Evolutionary conservation across 2,329 filamentous ascomycete genomes (phyloP).

Genomic region (Fusarium odoratissimum): DNA sequence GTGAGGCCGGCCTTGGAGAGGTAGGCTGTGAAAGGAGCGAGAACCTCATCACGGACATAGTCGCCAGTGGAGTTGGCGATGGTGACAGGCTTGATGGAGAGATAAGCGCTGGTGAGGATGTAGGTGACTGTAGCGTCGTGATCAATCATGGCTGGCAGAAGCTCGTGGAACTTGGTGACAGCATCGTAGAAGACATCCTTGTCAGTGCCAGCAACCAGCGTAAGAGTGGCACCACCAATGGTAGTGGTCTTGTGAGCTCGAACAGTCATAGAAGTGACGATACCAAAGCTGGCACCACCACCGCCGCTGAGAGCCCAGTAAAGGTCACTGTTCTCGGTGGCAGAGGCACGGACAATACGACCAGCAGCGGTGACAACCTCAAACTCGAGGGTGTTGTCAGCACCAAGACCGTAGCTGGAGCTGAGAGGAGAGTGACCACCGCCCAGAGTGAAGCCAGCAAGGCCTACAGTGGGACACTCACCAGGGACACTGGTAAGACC

Average conservation of each 20-base stretch:
- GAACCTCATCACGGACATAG: not conserved
- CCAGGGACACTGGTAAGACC: conserved; percentile 47
- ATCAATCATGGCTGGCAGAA: conserved; percentile 60
- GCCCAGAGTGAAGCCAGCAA: conserved; percentile 69
- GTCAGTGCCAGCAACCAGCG: not conserved
- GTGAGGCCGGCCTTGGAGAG: not conserved
- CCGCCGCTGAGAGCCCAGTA: conserved; percentile 73
- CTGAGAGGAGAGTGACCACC: conserved; percentile 66
- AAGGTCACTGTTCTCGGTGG: conserved; percentile 62
- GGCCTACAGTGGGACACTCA: conserved; percentile 65
- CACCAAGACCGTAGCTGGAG: conserved; percentile 65
- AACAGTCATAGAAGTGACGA: conserved; percentile 66
- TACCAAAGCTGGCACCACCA: conserved; percentile 68
- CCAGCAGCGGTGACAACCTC: conserved; percentile 66
- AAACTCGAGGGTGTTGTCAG: conserved; percentile 68
- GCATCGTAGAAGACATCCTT: conserved; percentile 5
- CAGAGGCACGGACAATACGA: conserved; percentile 58
- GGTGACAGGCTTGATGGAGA: conserved; percentile 54
- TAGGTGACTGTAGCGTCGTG: conserved; percentile 62
- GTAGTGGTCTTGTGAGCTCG: conserved; percentile 54
- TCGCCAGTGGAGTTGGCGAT: conserved; percentile 53
- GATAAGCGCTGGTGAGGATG: conserved; percentile 59
- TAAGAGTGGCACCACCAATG: conserved; percentile 2
- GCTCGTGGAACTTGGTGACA: not conserved
- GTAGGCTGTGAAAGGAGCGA: not conserved